Evolutionary conservation across 495 filamentous ascomycete species (phyloP), one percentile per base, ranked within the genome.

Genomic region (Trichoderma orchidacearum): DNA sequence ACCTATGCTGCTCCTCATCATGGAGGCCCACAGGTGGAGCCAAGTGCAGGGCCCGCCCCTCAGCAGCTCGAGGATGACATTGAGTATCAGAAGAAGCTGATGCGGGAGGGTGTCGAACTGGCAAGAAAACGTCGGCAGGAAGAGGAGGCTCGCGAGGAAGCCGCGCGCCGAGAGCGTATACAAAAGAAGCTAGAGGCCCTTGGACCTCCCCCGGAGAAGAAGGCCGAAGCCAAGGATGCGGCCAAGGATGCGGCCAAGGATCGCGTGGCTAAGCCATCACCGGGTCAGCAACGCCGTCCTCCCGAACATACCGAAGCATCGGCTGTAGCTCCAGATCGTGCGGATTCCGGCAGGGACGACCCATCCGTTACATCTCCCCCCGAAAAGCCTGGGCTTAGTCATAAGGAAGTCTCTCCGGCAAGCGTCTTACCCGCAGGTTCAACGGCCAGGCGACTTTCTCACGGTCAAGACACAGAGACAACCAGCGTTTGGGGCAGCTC

Each of bases 41-140:
- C 11, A 2, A 25, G 15, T 13, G 9, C 18, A 12, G 21, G 9
- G 12, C 51, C 51, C 3, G 17, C 51, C 28, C 21, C 30, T 31
- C 51, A 53, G 8, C 64, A 60, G 50, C 61, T 68, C 0, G 72
- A 75, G 17, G 82, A 84, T 56, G 80, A 89, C 35, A 80, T 75
- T 38, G 75, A 78, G 51, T 63, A 80, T 32, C 93, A 97, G 66
- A 84, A 90, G 67, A 82, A 81, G 41, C 73, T 95, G 15, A 97
- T 97, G 93, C 84, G 81, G 54, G 86, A 92, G 62, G 83, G 83
- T 54, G 77, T 85, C 23, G 79, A 93, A 61, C 71, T 84, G 56
- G 90, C 88, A 11, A 83, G 84, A 61, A 86, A 87, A 67, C 84
- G 91, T 45, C 79, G 84, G 58, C 66, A 84, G 56, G 90, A 96